These are phyloP conservation scores for Entrophospora sp. DNA, from an alignment of 192 early-diverging fungal genomes.

Conservation along the genomic window DNA sequence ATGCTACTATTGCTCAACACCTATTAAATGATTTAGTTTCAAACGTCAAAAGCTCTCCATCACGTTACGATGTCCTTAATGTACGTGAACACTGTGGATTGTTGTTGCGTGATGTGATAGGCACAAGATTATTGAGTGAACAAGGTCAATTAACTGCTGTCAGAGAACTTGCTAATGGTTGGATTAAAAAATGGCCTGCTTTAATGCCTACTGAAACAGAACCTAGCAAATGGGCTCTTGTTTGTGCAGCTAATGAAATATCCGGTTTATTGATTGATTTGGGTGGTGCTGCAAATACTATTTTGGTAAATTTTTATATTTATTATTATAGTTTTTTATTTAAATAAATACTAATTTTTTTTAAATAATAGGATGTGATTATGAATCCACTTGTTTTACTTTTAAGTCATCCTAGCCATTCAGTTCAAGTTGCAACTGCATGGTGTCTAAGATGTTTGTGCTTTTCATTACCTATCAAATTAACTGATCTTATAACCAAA, in stretches of 20 bases:
- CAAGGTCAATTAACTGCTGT: conserved; percentile 64
- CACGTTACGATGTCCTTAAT: conserved; percentile 47
- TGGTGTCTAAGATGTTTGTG: conserved; percentile 65
- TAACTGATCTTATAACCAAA: conserved; percentile 53
- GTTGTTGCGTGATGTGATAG: conserved; percentile 67
- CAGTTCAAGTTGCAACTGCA: conserved; percentile 65
- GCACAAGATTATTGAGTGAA: conserved; percentile 66
- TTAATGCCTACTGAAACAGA: conserved; percentile 38
- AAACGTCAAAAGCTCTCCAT: conserved; percentile 38
- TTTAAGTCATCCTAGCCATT: conserved; percentile 55
- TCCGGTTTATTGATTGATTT: conserved; percentile 65
- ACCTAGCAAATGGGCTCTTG: conserved; percentile 50
- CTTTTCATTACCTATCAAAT: conserved; percentile 51
- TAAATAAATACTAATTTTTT: background rate
- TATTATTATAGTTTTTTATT: background rate
- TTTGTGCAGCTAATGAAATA: conserved; percentile 67
- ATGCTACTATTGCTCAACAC: conserved; percentile 57
- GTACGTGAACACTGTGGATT: conserved; percentile 52
- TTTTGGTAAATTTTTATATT: conserved; percentile 37
- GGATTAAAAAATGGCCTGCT: conserved; percentile 51
- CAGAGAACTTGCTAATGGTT: conserved; percentile 47
- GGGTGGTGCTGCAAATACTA: conserved; percentile 56
- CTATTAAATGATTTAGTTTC: conserved; percentile 53
- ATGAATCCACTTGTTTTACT: conserved; percentile 61
- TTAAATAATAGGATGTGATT: conserved; percentile 43